Evolutionary conservation across 176 grass and related monocot species (phyloP).

Genomic region (Tillandsia fasciculata): DNA sequence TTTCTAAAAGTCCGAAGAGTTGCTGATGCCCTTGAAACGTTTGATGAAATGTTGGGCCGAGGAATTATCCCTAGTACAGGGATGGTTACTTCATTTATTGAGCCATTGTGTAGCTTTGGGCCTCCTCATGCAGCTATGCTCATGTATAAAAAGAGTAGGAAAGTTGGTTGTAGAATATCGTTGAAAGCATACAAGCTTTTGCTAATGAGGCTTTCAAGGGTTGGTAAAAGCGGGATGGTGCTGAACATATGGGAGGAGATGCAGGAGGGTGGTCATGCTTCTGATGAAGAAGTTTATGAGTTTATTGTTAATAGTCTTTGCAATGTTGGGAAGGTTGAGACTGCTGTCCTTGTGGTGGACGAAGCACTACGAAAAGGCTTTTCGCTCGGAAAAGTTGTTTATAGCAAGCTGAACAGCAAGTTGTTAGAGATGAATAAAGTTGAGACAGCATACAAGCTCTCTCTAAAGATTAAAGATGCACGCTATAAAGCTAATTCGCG

Average conservation of each 20-base stretch:
- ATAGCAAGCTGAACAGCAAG: slow-evolving; percentile 77
- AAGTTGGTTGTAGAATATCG: slow-evolving; percentile 64
- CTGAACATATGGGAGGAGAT: slow-evolving; percentile 84
- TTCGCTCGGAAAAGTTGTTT: slow-evolving; percentile 55
- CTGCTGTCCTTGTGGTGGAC: slow-evolving; percentile 62
- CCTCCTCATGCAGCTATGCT: slow-evolving; percentile 74
- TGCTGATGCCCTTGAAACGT: slow-evolving; percentile 77
- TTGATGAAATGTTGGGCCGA: slow-evolving; percentile 57
- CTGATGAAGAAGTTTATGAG: slow-evolving; percentile 69
- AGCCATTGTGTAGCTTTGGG: slow-evolving; percentile 63
- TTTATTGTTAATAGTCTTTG: slow-evolving; percentile 86
- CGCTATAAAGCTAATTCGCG: slow-evolving; percentile 39
- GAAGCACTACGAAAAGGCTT: slow-evolving; percentile 65
- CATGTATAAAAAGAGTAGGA: slow-evolving; percentile 72
- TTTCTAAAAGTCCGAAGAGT: slow-evolving; percentile 58
- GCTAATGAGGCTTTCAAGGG: slow-evolving; percentile 65
- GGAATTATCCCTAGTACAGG: slow-evolving; percentile 57
- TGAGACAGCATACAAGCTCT: slow-evolving; percentile 66
- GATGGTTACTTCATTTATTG: slow-evolving; percentile 57
- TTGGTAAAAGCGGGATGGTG: slow-evolving; percentile 65
- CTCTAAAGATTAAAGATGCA: slow-evolving; percentile 49
- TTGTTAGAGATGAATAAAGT: slow-evolving; percentile 77
- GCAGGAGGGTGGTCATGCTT: slow-evolving; percentile 45
- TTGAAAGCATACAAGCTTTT: slow-evolving; percentile 85
- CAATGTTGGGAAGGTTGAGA: slow-evolving; percentile 80